These are phyloP conservation scores for Neurospora sp. DNA, from an alignment of 495 filamentous ascomycete genomes.

Conservation along the genomic window DNA sequence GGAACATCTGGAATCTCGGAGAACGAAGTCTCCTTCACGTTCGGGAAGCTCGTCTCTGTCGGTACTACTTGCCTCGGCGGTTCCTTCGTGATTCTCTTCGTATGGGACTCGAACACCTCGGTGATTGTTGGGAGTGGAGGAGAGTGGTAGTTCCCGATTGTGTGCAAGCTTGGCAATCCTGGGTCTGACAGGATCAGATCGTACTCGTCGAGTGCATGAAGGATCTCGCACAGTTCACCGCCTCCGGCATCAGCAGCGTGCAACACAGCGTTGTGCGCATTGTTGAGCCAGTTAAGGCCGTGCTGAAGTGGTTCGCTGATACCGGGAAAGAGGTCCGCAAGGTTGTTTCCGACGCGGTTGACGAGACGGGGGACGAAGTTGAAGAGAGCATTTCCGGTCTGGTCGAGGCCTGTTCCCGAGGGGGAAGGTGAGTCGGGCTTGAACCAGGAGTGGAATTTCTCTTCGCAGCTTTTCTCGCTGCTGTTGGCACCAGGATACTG, in stretches of 20 bases:
- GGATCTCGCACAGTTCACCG: conserved; percentile 3
- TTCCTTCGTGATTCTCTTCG: conserved; percentile 5
- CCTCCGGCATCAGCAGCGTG: conserved; percentile 6
- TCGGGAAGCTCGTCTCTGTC: conserved; percentile 3
- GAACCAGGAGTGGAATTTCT: conserved; percentile 9
- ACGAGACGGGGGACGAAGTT: conserved; percentile 9
- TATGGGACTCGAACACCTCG: conserved; percentile 6
- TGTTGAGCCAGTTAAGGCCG: conserved; percentile 5
- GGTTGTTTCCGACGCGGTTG: neutral
- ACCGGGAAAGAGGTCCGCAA: conserved; percentile 7
- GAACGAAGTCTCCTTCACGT: conserved; percentile 3
- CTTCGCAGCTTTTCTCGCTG: conserved; percentile 8
- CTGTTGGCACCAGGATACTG: conserved; percentile 12
- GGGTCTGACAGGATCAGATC: conserved; percentile 7
- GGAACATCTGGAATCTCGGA: neutral
- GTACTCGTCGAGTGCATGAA: conserved; percentile 10
- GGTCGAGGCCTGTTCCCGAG: neutral
- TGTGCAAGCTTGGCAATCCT: conserved; percentile 4
- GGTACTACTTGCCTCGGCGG: conserved; percentile 6
- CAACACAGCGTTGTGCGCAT: conserved; percentile 6
- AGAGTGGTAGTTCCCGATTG: conserved; percentile 7
- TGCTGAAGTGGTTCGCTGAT: conserved; percentile 2
- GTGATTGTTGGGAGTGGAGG: conserved; percentile 9
- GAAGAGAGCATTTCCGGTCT: conserved; percentile 1
- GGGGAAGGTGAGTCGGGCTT: neutral